Base-by-base conservation (phyloP, 2,329 filamentous ascomycete species). In the Cercospora beticola region DNA sequence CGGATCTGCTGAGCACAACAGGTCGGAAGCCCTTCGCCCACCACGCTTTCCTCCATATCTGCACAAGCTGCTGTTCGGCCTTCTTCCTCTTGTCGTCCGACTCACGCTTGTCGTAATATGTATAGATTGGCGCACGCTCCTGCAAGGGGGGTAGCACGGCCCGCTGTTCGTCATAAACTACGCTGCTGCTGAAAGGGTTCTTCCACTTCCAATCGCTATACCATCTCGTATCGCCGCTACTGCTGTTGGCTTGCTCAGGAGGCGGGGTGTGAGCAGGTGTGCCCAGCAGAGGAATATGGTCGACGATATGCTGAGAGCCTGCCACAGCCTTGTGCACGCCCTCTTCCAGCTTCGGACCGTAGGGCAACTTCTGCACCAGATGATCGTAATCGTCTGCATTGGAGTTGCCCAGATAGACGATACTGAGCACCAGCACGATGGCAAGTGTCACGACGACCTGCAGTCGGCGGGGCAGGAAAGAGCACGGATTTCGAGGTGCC, bases 11-110 rank as follows among this genome's bases (percentile, higher is more conserved):
- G 66, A 98, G 81, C 49, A 98, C 91, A 7, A 95, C 85, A 0
- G 95, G 94, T 70, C 86, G 89, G 81, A 98, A 97, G 10, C 94
- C 95, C 75, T 96, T 89, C 0, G 94, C 93, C 92, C 93, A 98
- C 93, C 94, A 98, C 2, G 94, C 94, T 57, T 93, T 87, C 69
- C 94, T 87, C 95, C 95, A 98, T 64, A 92, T 90, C 67, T 97
- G 83, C 60, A 98, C 85, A 68, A 98, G 82, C 68, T 90, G 87
- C 76, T 90, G 90, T 78, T 97, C 92, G 4, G 92, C 91, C 68
- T 91, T 87, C 74, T 87, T 87, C 62, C 87, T 85, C 18, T 86
- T 86, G 60, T 86, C 84, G 33, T 90, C 86, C 79, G 90, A 90
- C 28, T 71, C 66, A 74, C 85, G 84, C 69, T 87, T 83, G 76